These are phyloP conservation scores for Diospyros lotus DNA, from an alignment of 148 eudicot genomes.

Conservation along the genomic window DNA sequence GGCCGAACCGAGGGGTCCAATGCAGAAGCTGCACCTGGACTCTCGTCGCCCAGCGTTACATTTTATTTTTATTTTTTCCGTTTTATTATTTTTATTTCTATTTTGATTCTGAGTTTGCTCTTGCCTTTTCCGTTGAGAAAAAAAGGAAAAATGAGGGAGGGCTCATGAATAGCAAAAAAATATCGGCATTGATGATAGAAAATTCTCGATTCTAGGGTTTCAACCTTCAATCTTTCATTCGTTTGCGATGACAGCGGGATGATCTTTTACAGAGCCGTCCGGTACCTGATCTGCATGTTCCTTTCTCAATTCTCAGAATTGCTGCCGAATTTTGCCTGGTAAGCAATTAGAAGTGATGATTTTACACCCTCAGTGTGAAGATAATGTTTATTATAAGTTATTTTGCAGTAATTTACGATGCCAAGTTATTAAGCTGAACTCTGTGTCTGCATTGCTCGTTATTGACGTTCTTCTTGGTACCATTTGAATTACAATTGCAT, in stretches of 20 bases:
- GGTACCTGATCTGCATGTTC: neutral
- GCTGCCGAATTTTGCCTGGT: neutral
- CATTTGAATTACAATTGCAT: neutral
- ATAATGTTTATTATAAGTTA: neutral
- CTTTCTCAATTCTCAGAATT: neutral
- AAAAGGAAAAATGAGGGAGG: too few relatives aligned
- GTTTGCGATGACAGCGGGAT: neutral
- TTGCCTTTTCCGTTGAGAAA: too few relatives aligned
- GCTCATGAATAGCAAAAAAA: too few relatives aligned
- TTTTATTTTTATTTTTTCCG: too few relatives aligned
- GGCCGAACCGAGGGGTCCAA: too few relatives aligned
- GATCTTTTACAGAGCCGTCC: neutral
- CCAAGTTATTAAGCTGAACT: neutral
- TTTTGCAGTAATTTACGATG: neutral
- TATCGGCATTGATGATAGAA: too few relatives aligned
- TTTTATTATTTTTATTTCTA: too few relatives aligned
- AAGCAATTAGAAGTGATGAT: neutral
- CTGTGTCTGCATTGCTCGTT: neutral
- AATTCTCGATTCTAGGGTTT: conserved; percentile 10
- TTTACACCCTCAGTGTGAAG: neutral
- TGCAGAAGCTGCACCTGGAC: too few relatives aligned
- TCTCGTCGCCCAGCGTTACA: too few relatives aligned
- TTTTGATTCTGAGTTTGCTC: too few relatives aligned
- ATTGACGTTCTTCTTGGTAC: neutral
- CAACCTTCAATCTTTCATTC: neutral